phyloP scores from a whole-genome alignment of 2,329 filamentous ascomycete genomes.

The Onygenales sp. region DNA sequence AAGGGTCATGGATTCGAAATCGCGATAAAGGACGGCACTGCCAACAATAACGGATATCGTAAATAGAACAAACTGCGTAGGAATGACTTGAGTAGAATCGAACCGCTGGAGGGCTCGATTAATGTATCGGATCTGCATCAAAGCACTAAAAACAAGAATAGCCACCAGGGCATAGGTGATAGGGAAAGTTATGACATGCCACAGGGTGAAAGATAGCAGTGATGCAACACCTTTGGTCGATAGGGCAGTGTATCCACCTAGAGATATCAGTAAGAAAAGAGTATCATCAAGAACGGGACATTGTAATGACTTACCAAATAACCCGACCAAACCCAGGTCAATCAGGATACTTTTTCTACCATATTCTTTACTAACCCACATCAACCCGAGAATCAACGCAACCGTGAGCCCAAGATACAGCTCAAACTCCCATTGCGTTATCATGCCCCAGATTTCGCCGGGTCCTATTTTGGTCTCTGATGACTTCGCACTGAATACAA shows the following conservation, averaged over 20 bases:
- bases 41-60: conserved; percentile 92
- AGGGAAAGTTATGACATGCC: conserved; percentile 80
- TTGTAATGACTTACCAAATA: conserved; percentile 63
- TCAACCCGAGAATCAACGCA: conserved; percentile 62
- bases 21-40: conserved; percentile 84
- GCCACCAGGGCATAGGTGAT: conserved; percentile 80
- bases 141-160: conserved; percentile 70
- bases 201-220: conserved; percentile 81
- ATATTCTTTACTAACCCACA: conserved; percentile 74
- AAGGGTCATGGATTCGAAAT: conserved; percentile 75
- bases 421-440: conserved; percentile 81
- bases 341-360: conserved; percentile 83
- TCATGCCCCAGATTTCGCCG: conserved; percentile 79
- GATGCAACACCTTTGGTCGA: conserved; percentile 96
- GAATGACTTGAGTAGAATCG: conserved; percentile 95
- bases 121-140: conserved; percentile 96
- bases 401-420: conserved; percentile 75
- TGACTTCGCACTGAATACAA: conserved; percentile 82
- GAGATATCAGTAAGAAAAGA: conserved; percentile 4
- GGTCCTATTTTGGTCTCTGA: conserved; percentile 87
- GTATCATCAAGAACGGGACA: conserved; percentile 6
- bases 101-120: conserved; percentile 86
- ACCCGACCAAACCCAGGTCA: conserved; percentile 81
- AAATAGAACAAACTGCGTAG: conserved; percentile 94
- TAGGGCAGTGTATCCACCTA: conserved; percentile 89